A percentile compares a stretch with the other conserved stretches of the same genome.
These are phyloP conservation scores for Mortierella sp. DNA, from an alignment of 371 early-diverging fungal genomes.

Conservation along the genomic window DNA sequence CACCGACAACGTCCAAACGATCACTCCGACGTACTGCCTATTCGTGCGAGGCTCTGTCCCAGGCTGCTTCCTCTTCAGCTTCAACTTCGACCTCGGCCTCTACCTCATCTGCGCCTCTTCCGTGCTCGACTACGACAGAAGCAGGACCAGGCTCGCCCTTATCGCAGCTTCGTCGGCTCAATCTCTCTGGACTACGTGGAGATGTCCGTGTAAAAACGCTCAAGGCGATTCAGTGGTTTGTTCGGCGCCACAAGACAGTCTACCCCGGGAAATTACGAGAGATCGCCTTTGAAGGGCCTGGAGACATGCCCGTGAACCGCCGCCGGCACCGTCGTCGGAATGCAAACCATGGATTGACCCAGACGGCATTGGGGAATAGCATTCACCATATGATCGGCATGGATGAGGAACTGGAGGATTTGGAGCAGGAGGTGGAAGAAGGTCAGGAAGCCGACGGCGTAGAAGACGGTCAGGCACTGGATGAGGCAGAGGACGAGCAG, in stretches of 20 bases:
- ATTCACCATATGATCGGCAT: too few relatives aligned
- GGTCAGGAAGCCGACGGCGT: slow-evolving; percentile 1
- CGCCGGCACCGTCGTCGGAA: slow-evolving; percentile 18
- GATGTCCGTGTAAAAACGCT: slow-evolving; percentile 14
- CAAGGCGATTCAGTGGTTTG: slow-evolving; percentile 19
- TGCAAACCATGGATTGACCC: too few relatives aligned
- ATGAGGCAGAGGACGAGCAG: slow-evolving; percentile 14
- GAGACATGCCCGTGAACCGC: slow-evolving; percentile 15
- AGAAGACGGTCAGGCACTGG: not conserved
- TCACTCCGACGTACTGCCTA: too few relatives aligned
- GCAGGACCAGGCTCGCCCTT: slow-evolving; percentile 25
- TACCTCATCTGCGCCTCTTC: too few relatives aligned
- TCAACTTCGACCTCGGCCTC: not conserved
- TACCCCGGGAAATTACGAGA: slow-evolving; percentile 20
- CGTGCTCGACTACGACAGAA: slow-evolving; percentile 3
- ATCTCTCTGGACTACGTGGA: slow-evolving; percentile 25
- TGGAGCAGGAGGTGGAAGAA: too few relatives aligned
- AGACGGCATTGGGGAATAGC: too few relatives aligned
- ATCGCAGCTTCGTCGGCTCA: slow-evolving; percentile 21
- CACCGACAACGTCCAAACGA: too few relatives aligned
- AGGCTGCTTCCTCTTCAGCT: too few relatives aligned
- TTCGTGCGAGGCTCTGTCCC: too few relatives aligned
- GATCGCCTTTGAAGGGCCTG: slow-evolving; percentile 21
- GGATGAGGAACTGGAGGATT: too few relatives aligned
- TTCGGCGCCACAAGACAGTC: slow-evolving; percentile 14